Evolutionary conservation across 441 rosid species (phyloP).

Genomic region (Jatropha multifida): DNA sequence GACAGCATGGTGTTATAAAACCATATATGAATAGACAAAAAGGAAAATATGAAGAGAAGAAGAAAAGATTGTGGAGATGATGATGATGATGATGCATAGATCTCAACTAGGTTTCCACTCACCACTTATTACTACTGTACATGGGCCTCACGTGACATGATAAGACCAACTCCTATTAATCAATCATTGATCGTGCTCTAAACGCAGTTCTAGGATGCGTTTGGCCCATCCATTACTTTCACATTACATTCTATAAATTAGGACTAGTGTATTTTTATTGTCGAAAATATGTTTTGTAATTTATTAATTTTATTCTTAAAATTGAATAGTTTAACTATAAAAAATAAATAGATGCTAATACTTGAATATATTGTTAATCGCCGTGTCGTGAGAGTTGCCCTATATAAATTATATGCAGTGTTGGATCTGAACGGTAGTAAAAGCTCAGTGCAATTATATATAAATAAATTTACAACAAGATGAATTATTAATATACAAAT

Average conservation of each 20-base stretch:
- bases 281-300: too few relatives aligned
- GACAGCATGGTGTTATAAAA: neutral
- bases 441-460: too few relatives aligned
- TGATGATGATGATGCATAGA: neutral
- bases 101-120: conserved; percentile 1
- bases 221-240: conserved; percentile 9
- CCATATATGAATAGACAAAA: neutral
- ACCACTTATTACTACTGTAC: neutral
- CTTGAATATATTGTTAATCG: too few relatives aligned
- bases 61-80: neutral
- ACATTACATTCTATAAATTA: neutral
- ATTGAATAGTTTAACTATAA: too few relatives aligned
- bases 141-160: conserved; percentile 20
- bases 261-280: too few relatives aligned
- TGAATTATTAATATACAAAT: neutral
- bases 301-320: too few relatives aligned
- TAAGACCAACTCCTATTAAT: conserved; percentile 6
- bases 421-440: too few relatives aligned
- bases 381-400: too few relatives aligned
- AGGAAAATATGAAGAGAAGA: neutral
- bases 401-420: too few relatives aligned
- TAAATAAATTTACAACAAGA: too few relatives aligned
- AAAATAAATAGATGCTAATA: too few relatives aligned
- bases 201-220: neutral
- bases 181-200: conserved; percentile 21